phyloP scores from a whole-genome alignment of 768 basidiomycete genomes.

The Mycena olivaceomarginata region DNA sequence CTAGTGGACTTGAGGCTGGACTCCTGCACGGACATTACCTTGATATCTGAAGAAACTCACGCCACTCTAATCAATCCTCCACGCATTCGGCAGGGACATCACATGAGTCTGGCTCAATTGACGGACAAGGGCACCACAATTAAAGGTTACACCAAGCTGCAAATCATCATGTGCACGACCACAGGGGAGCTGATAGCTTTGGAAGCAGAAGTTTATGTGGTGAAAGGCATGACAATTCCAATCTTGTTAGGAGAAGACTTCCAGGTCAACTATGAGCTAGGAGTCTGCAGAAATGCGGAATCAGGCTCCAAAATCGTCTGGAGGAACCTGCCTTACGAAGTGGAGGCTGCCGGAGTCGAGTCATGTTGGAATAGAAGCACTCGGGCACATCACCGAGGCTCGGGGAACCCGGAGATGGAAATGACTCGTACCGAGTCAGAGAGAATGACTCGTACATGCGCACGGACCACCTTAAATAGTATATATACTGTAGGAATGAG shows the following conservation, averaged over 20 bases:
- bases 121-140: conserved; percentile 3
- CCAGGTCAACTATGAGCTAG: no score
- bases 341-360: not conserved
- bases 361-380: no score
- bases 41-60: conserved; percentile 4
- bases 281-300: no score
- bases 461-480: no score
- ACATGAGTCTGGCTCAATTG: conserved; percentile 6
- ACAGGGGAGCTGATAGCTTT: not conserved
- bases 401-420: no score
- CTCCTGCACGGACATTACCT: not conserved
- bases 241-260: no score
- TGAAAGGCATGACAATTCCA: not conserved
- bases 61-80: not conserved
- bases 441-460: no score
- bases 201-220: conserved; percentile 12
- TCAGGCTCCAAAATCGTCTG: no score
- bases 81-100: not conserved
- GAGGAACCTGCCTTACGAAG: no score
- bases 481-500: no score
- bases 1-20: not conserved
- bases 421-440: no score
- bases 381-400: no score
- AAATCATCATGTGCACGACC: not conserved
- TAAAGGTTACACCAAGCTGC: not conserved